Base-by-base conservation (phyloP, 305 asterid species). In the Fraxinus ornus region DNA sequence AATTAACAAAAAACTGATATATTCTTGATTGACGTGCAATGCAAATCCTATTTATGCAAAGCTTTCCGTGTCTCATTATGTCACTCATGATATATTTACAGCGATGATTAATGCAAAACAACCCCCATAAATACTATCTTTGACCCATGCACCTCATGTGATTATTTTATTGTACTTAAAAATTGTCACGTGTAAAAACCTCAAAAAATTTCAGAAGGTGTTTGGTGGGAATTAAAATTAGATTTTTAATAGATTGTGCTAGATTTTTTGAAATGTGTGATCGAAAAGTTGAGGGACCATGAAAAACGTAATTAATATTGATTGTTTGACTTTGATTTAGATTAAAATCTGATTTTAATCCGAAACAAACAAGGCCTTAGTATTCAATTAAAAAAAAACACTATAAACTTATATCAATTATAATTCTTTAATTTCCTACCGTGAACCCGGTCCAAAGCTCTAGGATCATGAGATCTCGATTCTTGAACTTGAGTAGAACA, bases 111-210 rank as follows among this genome's bases (percentile, higher is more conserved):
- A 87, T 90, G 92, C 88, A 79, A 83, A 86, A 82, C 89, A 87
- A 89, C 90, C 88, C 78, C 75, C 83, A 79, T 88, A 74, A 82
- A 79, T 76, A 71, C 88, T 84, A 36, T 37, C 88, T 82, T 85
- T 87, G 89, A 89, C 86, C 87, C 76, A 81, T 90, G 88, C 87
- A 78, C 73, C 80, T 83, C 89, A 66, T 81, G 90, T 85, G 90
- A 87, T 79, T 79, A 83, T 80, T 90, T 37, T 49, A 85, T 76
- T 73, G 24, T 77, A 33, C 55, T 28, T 68, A 64, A 77, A 66
- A 44, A 66, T 60, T 12, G 24, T 32, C 44, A 72, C 77, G 15
- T 28, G 75, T 60, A 21, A 60, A 60, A 60, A 60, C 70, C 70
- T n/a, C 70, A 60, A 7, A 19, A 5, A 13, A 55, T 3, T 0